Percentiles rank a stretch among this genome's conserved stretches.
Conservation (phyloP, 2,329 filamentous ascomycete genomes). For the Sporothrix inflata region DNA sequence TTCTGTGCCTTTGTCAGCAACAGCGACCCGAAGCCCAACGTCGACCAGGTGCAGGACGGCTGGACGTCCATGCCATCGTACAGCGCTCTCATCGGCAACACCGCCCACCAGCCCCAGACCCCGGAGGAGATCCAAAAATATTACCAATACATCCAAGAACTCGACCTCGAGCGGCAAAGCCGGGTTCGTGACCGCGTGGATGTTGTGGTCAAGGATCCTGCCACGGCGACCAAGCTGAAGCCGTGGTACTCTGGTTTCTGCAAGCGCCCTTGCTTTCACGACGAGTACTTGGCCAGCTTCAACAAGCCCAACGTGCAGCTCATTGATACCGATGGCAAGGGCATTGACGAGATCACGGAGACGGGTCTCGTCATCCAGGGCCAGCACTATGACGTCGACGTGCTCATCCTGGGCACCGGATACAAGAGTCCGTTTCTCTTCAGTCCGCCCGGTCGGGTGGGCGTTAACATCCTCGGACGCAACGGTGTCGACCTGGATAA, state of each 20-base stretch:
- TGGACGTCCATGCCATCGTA: constrained; percentile 50
- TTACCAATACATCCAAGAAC: constrained; percentile 46
- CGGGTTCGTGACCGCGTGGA: constrained; percentile 50
- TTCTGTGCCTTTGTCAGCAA: constrained; percentile 46
- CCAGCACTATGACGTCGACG: constrained; percentile 49
- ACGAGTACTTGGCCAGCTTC: constrained; percentile 62
- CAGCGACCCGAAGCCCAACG: constrained; percentile 39
- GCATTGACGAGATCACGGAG: constrained; percentile 52
- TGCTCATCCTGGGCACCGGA: constrained; percentile 24
- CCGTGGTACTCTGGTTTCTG: constrained; percentile 65
- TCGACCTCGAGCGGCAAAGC: constrained; percentile 35
- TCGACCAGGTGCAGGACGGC: constrained; percentile 53
- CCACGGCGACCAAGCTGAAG: constrained; percentile 57
- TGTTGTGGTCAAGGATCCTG: constrained; percentile 55
- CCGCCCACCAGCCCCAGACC: constrained; percentile 37
- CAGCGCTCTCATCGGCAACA: constrained; percentile 40
- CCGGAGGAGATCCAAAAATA: constrained; percentile 43
- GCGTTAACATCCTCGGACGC: constrained; percentile 22
- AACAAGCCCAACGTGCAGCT: constrained; percentile 62
- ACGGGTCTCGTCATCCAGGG: constrained; percentile 50
- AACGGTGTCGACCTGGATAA: constrained; percentile 29
- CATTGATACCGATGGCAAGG: constrained; percentile 61
- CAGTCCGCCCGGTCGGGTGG: constrained; percentile 33
- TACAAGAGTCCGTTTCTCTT: not conserved
- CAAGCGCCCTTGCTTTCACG: constrained; percentile 66